Percentiles rank a stretch among this genome's conserved stretches.
Evolutionary conservation across 2,329 filamentous ascomycete species (phyloP).

Genomic region (Aspergillus felis): DNA sequence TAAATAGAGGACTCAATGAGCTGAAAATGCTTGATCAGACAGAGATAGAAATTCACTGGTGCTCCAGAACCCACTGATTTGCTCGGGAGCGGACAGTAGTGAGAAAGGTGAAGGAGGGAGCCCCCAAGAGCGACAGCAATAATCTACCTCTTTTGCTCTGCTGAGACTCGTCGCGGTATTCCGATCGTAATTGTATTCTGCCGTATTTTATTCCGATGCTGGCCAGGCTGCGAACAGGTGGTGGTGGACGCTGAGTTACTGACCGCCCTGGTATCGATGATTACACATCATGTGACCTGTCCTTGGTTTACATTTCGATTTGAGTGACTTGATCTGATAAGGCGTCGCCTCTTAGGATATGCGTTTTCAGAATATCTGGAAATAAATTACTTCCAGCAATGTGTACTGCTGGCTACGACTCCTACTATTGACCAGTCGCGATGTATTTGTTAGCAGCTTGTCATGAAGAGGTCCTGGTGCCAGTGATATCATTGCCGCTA

Average conservation of each 20-base stretch:
- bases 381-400: not conserved
- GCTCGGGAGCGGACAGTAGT: conserved; percentile 6
- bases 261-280: not conserved
- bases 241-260: not conserved
- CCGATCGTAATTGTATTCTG: not conserved
- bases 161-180: not conserved
- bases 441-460: not conserved
- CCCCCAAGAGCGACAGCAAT: conserved; percentile 7
- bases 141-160: not conserved
- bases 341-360: too few relatives aligned
- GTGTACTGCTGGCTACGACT: not conserved
- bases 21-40: not conserved
- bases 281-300: not conserved
- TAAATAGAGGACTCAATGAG: conserved; percentile 5
- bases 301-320: not conserved
- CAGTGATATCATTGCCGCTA: not conserved
- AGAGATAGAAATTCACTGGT: not conserved
- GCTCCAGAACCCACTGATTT: not conserved
- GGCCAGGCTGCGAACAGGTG: not conserved
- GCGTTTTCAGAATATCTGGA: not conserved
- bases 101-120: conserved; percentile 4
- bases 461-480: not conserved
- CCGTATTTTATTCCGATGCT: not conserved
- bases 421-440: not conserved
- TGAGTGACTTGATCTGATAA: not conserved